These are phyloP conservation scores for Anisodus tanguticus DNA, from an alignment of 257 asterid genomes.

Conservation along the genomic window DNA sequence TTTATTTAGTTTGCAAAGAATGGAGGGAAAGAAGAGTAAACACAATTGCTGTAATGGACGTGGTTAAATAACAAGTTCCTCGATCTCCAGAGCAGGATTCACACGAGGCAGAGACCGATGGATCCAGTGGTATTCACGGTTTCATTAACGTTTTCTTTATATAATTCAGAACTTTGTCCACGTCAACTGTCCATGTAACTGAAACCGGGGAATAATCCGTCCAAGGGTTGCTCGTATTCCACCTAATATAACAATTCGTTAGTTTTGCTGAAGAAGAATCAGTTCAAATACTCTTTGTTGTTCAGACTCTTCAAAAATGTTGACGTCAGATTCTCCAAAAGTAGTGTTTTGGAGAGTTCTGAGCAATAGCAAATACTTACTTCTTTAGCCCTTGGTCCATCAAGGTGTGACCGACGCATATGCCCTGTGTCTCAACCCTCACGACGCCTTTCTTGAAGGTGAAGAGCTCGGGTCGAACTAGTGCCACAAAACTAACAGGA, in stretches of 20 bases:
- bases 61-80: not conserved
- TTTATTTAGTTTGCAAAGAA: no score
- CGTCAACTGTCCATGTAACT: slow-evolving; percentile 89
- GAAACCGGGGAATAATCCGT: slow-evolving; percentile 74
- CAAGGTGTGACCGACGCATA: slow-evolving; percentile 81
- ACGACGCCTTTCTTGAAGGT: slow-evolving; percentile 91
- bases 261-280: no score
- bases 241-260: slow-evolving; percentile 44
- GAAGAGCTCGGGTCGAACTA: slow-evolving; percentile 90
- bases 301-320: no score
- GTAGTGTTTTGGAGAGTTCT: no score
- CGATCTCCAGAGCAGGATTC: not conserved
- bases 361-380: slow-evolving; percentile 39
- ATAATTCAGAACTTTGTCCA: slow-evolving; percentile 65
- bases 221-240: slow-evolving; percentile 93
- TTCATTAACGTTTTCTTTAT: slow-evolving; percentile 62
- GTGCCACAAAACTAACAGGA: slow-evolving; percentile 85
- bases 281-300: no score
- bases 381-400: slow-evolving; percentile 89
- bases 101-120: not conserved
- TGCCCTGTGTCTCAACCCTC: slow-evolving; percentile 97
- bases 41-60: not conserved
- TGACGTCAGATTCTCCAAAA: no score
- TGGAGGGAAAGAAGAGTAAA: no score
- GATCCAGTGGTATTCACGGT: slow-evolving; percentile 43